A percentile compares a stretch with the other conserved stretches of the same genome.
Evolutionary conservation across 2,329 filamentous ascomycete species (phyloP).

Genomic region (Hypomyces perniciosus): DNA sequence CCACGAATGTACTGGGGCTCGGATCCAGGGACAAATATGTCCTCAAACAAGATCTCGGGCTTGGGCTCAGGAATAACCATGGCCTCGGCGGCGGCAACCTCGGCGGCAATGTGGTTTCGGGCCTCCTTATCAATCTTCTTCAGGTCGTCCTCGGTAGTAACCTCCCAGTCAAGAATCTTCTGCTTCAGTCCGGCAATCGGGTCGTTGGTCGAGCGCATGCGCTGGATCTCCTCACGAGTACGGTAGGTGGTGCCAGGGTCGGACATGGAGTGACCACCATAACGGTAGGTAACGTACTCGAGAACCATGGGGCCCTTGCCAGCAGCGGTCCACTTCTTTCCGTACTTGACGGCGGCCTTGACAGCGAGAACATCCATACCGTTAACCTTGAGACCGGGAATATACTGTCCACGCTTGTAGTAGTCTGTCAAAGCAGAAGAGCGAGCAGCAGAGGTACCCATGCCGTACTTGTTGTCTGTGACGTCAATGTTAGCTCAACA

Average conservation of each 20-base stretch:
- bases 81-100: conserved; percentile 84
- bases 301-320: conserved; percentile 92
- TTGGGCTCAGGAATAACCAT: conserved; percentile 77
- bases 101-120: conserved; percentile 74
- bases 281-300: conserved; percentile 99
- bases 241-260: conserved; percentile 99
- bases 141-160: conserved; percentile 88
- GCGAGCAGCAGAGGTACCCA: conserved; percentile 93
- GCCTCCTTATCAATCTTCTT: conserved; percentile 96
- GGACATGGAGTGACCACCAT: conserved; percentile 99
- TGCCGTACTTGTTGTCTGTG: conserved; percentile 99
- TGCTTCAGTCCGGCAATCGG: conserved; percentile 97
- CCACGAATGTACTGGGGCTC: conserved; percentile 88
- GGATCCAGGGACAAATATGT: conserved; percentile 85
- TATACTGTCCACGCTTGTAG: conserved; percentile 99
- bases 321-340: conserved; percentile 75
- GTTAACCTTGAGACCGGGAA: conserved; percentile 98
- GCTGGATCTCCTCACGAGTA: conserved; percentile 98
- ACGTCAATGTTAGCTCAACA: conserved; percentile 10
- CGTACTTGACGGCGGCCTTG: conserved; percentile 92
- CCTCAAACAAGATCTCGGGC: conserved; percentile 83
- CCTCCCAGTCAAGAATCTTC: conserved; percentile 93
- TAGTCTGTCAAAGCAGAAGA: conserved; percentile 96
- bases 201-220: conserved; percentile 98
- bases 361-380: conserved; percentile 98